Evolutionary conservation across 163 green algal genomes (phyloP).

Genomic region (Prototheca wickerhamii): DNA sequence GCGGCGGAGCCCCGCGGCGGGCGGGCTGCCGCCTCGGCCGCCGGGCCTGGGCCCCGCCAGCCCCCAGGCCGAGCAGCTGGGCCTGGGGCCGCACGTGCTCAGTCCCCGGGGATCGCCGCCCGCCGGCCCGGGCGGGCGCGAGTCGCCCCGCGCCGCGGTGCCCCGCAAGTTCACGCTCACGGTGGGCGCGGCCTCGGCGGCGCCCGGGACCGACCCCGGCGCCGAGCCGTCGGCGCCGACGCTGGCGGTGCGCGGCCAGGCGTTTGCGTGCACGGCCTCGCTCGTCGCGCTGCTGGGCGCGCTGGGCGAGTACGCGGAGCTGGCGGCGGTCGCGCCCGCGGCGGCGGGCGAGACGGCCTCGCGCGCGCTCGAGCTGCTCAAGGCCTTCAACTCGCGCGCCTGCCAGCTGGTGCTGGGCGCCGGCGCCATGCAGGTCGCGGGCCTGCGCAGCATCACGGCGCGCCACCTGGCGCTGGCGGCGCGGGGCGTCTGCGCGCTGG

Average conservation of each 20-base stretch:
- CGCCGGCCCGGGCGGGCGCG: too few species aligned
- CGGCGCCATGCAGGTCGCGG: conserved; percentile 64
- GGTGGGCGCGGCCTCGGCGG: not conserved
- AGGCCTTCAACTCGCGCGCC: conserved; percentile 68
- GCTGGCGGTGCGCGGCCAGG: not conserved
- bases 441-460: conserved; percentile 88
- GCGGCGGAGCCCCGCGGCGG: too few species aligned
- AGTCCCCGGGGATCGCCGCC: not conserved
- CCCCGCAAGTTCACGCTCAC: conserved; percentile 3
- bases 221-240: not conserved
- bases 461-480: conserved; percentile 87
- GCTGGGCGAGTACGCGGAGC: not conserved
- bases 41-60: too few species aligned
- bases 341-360: not conserved
- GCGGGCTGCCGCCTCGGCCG: too few species aligned
- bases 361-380: conserved; percentile 46
- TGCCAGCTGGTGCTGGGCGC: conserved; percentile 77
- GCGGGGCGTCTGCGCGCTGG: conserved; percentile 61
- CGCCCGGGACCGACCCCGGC: not conserved
- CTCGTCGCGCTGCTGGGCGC: not conserved
- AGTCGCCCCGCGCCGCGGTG: not conserved
- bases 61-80: not conserved
- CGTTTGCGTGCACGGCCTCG: not conserved
- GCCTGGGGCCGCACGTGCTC: too few species aligned
- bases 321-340: not conserved